Conservation (phyloP, 2,329 filamentous ascomycete genomes). For the Clonostachys solani region DNA sequence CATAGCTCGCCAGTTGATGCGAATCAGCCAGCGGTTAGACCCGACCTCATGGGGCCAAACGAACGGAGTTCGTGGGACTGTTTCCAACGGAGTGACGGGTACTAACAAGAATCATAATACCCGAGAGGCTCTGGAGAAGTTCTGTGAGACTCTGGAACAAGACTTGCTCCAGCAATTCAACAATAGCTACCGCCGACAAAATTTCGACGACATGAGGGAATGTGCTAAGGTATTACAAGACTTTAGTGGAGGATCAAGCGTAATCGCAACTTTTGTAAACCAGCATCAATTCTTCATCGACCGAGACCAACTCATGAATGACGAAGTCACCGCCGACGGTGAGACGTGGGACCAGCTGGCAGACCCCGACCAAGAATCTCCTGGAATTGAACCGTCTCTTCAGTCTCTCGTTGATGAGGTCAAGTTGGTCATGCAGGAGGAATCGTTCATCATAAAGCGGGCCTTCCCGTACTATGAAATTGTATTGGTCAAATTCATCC, state of each 20-base stretch:
- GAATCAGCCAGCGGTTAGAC: slow-evolving; percentile 90
- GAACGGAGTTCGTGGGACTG: slow-evolving; percentile 38
- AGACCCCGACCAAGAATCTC: slow-evolving; percentile 89
- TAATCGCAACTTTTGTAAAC: slow-evolving; percentile 95
- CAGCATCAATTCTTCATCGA: slow-evolving; percentile 99
- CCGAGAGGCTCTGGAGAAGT: slow-evolving; percentile 90
- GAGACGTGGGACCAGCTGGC: slow-evolving; percentile 88
- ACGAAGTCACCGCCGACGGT: slow-evolving; percentile 73
- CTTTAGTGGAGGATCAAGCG: slow-evolving; percentile 93
- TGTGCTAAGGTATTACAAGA: slow-evolving; percentile 91
- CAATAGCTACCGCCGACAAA: slow-evolving; percentile 90
- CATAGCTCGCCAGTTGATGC: slow-evolving; percentile 88
- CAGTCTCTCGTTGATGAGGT: slow-evolving; percentile 94
- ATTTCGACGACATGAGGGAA: slow-evolving; percentile 97
- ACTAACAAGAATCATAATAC: slow-evolving; percentile 61
- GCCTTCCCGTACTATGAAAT: slow-evolving; percentile 97
- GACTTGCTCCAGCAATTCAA: slow-evolving; percentile 95
- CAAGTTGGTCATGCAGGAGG: slow-evolving; percentile 91
- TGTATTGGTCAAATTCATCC: slow-evolving; percentile 87
- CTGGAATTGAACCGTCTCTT: slow-evolving; percentile 85
- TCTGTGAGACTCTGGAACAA: slow-evolving; percentile 91
- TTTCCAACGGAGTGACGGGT: slow-evolving; percentile 33
- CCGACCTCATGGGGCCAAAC: slow-evolving; percentile 65
- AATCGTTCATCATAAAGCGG: slow-evolving; percentile 93
- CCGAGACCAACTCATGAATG: slow-evolving; percentile 82